Percentiles rank a stretch among this genome's conserved stretches.
These are phyloP conservation scores for Aspergillus funiculosus DNA, from an alignment of 495 filamentous ascomycete genomes.

Conservation along the genomic window DNA sequence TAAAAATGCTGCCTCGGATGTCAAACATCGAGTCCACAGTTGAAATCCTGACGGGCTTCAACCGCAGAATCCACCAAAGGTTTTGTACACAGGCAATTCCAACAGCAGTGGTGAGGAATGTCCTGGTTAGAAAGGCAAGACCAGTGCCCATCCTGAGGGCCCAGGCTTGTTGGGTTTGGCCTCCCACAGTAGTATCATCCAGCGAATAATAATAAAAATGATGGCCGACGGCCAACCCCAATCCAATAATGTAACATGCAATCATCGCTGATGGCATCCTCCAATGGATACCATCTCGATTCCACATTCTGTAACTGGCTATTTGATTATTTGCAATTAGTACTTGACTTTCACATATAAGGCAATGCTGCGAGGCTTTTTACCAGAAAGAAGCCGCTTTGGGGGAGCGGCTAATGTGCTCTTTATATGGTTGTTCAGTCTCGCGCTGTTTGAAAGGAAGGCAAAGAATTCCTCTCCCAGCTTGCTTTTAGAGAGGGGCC, in stretches of 20 bases:
- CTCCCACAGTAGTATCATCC: background rate
- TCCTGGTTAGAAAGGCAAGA: slow-evolving; percentile 4
- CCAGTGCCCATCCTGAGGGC: background rate
- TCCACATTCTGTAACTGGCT: background rate
- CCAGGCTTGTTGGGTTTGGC: slow-evolving; percentile 4
- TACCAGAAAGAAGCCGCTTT: too few species aligned
- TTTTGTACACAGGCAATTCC: slow-evolving; percentile 3
- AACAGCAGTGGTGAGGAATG: slow-evolving; percentile 3
- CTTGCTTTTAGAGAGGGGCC: too few species aligned
- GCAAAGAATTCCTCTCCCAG: too few species aligned
- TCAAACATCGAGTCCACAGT: slow-evolving; percentile 7
- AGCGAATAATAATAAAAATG: slow-evolving; percentile 9
- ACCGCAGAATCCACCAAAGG: slow-evolving; percentile 4
- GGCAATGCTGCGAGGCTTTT: too few species aligned
- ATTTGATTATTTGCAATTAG: too few species aligned
- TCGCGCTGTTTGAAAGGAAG: too few species aligned
- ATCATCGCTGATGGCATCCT: slow-evolving; percentile 4
- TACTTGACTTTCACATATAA: too few species aligned
- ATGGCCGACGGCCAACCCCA: slow-evolving; percentile 2
- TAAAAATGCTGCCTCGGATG: slow-evolving; percentile 8
- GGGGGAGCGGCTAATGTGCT: too few species aligned
- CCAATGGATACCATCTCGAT: slow-evolving; percentile 5
- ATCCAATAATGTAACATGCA: background rate
- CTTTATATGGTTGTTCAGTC: too few species aligned
- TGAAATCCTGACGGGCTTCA: slow-evolving; percentile 3